A percentile compares a stretch with the other conserved stretches of the same genome.
These are phyloP conservation scores for Cadophora luteo-olivacea DNA, from an alignment of 2,329 filamentous ascomycete genomes.

Conservation along the genomic window DNA sequence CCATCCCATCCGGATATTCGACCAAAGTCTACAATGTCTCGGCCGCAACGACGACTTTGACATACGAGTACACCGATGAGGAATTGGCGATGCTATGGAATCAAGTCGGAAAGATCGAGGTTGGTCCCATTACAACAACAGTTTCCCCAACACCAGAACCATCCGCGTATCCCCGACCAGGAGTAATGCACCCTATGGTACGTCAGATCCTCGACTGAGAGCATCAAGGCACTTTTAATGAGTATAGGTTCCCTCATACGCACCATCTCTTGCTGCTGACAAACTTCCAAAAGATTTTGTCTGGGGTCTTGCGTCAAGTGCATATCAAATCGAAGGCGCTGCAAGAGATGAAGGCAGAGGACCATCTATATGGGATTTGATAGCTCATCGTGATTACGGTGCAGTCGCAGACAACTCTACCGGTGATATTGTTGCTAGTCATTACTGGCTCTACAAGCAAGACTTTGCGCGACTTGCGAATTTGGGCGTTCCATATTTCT, in stretches of 20 bases:
- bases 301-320: slow-evolving; percentile 56
- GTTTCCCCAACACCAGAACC: slow-evolving; percentile 52
- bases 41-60: slow-evolving; percentile 50
- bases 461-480: slow-evolving; percentile 59
- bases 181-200: slow-evolving; percentile 51
- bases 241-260: slow-evolving; percentile 37
- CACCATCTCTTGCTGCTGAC: slow-evolving; percentile 37
- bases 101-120: slow-evolving; percentile 50
- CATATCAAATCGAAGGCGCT: slow-evolving; percentile 55
- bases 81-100: slow-evolving; percentile 54
- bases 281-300: slow-evolving; percentile 51
- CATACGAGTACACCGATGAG: slow-evolving; percentile 54
- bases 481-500: slow-evolving; percentile 59
- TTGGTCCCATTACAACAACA: slow-evolving; percentile 51
- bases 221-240: background rate
- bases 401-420: slow-evolving; percentile 47
- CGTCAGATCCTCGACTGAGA: slow-evolving; percentile 21
- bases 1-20: slow-evolving; percentile 29
- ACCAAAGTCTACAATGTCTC: slow-evolving; percentile 48
- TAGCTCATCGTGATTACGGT: slow-evolving; percentile 43
- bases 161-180: slow-evolving; percentile 47
- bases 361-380: slow-evolving; percentile 53
- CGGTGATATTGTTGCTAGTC: slow-evolving; percentile 57
- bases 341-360: slow-evolving; percentile 52
- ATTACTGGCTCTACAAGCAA: slow-evolving; percentile 63